phyloP scores from a whole-genome alignment of 495 filamentous ascomycete species.

The Penicillium paradoxum region DNA sequence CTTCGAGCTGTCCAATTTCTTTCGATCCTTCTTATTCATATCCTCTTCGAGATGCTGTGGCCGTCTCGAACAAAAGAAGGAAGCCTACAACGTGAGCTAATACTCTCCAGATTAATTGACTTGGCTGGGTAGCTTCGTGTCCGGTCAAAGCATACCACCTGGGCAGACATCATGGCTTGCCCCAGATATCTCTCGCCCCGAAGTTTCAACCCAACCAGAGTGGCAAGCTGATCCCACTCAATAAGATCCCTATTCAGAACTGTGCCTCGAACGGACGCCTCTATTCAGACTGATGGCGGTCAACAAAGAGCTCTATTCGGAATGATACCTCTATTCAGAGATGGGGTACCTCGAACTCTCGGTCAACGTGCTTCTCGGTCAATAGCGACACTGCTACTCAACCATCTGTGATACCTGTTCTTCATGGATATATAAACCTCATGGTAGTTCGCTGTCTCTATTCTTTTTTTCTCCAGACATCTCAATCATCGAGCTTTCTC shows the following conservation, averaged over 20 bases:
- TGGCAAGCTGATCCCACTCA: not conserved
- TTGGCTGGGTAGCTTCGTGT: not conserved
- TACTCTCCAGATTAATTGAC: not conserved
- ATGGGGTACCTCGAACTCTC: not conserved
- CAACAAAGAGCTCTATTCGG: constrained; percentile 2
- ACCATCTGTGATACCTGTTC: not conserved
- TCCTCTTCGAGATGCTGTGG: constrained; percentile 1
- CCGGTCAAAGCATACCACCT: not conserved
- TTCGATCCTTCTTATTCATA: constrained; percentile 12
- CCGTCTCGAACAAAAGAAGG: not conserved
- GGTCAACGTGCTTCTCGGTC: not conserved
- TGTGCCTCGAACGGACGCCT: not conserved
- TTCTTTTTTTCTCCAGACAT: constrained; percentile 1
- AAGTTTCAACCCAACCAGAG: not conserved
- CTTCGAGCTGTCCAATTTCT: constrained; percentile 3
- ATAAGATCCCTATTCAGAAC: not conserved
- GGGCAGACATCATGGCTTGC: not conserved
- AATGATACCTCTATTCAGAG: not conserved
- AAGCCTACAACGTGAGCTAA: not conserved
- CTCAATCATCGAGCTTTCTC: constrained; percentile 12
- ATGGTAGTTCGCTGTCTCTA: not conserved
- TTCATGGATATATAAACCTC: not conserved
- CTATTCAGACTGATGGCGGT: not conserved
- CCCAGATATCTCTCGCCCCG: not conserved
- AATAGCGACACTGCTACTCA: not conserved